phyloP scores from a whole-genome alignment of 495 filamentous ascomycete genomes.

The Lophium mytilinum region DNA sequence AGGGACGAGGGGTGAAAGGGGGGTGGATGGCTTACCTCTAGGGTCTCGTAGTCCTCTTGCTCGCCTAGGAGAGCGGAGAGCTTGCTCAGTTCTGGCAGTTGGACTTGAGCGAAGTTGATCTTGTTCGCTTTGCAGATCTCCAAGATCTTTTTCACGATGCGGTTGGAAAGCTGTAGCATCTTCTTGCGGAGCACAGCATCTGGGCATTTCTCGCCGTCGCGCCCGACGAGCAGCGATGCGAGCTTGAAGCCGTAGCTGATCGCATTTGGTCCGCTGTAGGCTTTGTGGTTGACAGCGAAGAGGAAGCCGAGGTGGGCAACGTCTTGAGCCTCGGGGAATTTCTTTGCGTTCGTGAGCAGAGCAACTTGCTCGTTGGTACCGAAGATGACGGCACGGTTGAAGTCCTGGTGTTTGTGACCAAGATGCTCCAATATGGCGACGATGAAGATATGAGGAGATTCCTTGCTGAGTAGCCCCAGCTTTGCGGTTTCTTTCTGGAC shows the following conservation, averaged over 20 bases:
- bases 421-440: constrained; percentile 15
- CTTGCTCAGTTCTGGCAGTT: constrained; percentile 11
- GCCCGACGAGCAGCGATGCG: constrained; percentile 12
- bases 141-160: constrained; percentile 14
- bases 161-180: constrained; percentile 19
- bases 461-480: constrained; percentile 9
- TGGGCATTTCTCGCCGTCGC: constrained; percentile 4
- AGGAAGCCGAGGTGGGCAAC: constrained; percentile 11
- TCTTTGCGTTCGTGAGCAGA: constrained; percentile 8
- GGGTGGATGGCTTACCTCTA: constrained; percentile 10
- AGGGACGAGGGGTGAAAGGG: neutral
- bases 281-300: constrained; percentile 11
- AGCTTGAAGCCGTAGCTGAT: constrained; percentile 17
- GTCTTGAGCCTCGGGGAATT: constrained; percentile 18
- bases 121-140: constrained; percentile 9
- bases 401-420: constrained; percentile 9
- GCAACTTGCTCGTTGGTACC: constrained; percentile 10
- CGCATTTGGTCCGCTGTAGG: constrained; percentile 11
- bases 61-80: constrained; percentile 11
- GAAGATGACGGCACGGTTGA: constrained; percentile 15
- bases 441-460: constrained; percentile 18
- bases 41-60: constrained; percentile 14
- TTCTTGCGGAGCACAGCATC: constrained; percentile 11
- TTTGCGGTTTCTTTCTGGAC: constrained; percentile 5
- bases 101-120: constrained; percentile 18